These are phyloP conservation scores for Nothophytophthora sp. DNA, from an alignment of 352 stramenopile species.

Conservation along the genomic window DNA sequence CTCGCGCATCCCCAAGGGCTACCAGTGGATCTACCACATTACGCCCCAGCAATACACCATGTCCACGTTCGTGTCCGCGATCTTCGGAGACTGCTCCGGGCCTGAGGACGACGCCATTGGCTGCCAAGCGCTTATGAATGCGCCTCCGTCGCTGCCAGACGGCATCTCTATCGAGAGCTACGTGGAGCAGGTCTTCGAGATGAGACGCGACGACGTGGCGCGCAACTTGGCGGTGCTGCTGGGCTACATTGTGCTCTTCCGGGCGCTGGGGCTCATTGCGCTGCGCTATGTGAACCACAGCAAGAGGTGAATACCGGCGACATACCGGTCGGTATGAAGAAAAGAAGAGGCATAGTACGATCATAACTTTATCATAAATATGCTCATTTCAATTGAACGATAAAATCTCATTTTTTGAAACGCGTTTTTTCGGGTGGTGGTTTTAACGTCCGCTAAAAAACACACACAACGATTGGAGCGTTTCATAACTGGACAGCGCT, in stretches of 20 bases:
- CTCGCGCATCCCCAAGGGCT: conserved; percentile 18
- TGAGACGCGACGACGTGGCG: conserved; percentile 24
- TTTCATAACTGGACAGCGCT: too few relatives aligned
- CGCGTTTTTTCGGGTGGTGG: too few relatives aligned
- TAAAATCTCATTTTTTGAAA: too few relatives aligned
- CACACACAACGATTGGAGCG: too few relatives aligned
- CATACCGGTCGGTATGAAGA: too few relatives aligned
- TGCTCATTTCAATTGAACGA: too few relatives aligned
- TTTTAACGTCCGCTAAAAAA: too few relatives aligned
- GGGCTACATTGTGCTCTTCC: conserved; percentile 23
- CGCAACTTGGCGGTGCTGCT: conserved; percentile 20
- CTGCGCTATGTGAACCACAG: too few relatives aligned
- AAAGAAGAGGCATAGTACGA: too few relatives aligned
- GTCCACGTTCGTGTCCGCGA: conserved; percentile 7
- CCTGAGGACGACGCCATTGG: conserved; percentile 5
- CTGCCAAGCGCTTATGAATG: conserved; percentile 12
- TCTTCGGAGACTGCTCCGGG: conserved; percentile 16
- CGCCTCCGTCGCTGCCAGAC: conserved; percentile 9
- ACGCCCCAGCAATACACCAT: conserved; percentile 22
- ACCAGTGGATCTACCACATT: conserved; percentile 24
- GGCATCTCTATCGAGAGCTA: conserved; percentile 26
- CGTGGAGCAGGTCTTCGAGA: conserved; percentile 32
- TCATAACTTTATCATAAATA: too few relatives aligned
- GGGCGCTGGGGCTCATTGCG: conserved; percentile 22
- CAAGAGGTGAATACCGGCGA: too few relatives aligned